Evolutionary conservation across 2,329 filamentous ascomycete species (phyloP).

Genomic region (Cladosporium sp.): DNA sequence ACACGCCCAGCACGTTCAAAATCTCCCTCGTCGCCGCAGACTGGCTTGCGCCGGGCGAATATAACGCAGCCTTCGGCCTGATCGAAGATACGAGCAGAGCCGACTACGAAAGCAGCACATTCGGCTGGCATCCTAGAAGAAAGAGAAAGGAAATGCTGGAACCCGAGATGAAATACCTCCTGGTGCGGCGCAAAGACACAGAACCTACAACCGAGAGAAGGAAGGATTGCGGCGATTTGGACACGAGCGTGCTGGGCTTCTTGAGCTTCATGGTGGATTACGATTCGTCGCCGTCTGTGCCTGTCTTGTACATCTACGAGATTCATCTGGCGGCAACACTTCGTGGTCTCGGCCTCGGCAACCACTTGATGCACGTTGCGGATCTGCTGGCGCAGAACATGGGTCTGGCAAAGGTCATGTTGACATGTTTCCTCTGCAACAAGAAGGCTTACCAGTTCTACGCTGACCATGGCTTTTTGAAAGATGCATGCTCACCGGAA

Average conservation of each 20-base stretch:
- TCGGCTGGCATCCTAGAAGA: slow-evolving; percentile 61
- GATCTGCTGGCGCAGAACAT: slow-evolving; percentile 56
- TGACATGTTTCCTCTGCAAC: slow-evolving; percentile 71
- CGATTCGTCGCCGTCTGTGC: slow-evolving; percentile 58
- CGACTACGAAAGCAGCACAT: slow-evolving; percentile 63
- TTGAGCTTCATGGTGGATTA: slow-evolving; percentile 71
- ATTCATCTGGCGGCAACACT: slow-evolving; percentile 64
- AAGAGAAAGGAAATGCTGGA: slow-evolving; percentile 71
- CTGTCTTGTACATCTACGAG: slow-evolving; percentile 77
- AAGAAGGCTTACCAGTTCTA: slow-evolving; percentile 61
- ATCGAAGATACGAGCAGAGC: slow-evolving; percentile 63
- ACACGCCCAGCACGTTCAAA: slow-evolving; percentile 6
- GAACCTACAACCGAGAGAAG: background rate
- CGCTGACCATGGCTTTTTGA: slow-evolving; percentile 55
- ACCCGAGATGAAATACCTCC: slow-evolving; percentile 65
- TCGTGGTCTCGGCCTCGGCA: slow-evolving; percentile 63
- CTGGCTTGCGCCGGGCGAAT: slow-evolving; percentile 32
- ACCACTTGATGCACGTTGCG: slow-evolving; percentile 58
- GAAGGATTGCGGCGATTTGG: slow-evolving; percentile 1
- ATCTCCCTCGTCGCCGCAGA: slow-evolving; percentile 21
- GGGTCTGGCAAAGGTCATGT: slow-evolving; percentile 66
- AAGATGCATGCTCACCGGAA: slow-evolving; percentile 55
- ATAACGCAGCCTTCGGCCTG: slow-evolving; percentile 54
- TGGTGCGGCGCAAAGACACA: slow-evolving; percentile 48
- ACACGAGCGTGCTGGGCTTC: slow-evolving; percentile 39